Evolutionary conservation across 208 protist genomes (phyloP).

Genomic region (Trypanosoma brucei): DNA sequence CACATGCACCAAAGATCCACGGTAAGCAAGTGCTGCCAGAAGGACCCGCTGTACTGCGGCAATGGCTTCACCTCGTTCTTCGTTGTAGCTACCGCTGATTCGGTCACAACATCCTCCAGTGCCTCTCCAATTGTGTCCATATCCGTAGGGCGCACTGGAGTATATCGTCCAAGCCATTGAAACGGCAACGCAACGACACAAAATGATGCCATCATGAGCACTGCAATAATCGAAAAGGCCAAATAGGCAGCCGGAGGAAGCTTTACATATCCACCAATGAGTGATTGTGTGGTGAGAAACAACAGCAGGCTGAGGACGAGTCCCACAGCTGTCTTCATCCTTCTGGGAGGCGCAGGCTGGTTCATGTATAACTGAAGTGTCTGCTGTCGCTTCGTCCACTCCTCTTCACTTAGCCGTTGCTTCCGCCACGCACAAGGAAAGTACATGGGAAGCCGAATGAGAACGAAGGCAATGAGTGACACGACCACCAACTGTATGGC

Average conservation of each 20-base stretch:
- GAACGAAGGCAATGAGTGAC: slow-evolving; percentile 25
- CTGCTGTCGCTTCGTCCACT: slow-evolving; percentile 31
- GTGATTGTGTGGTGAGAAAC: slow-evolving; percentile 47
- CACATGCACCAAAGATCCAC: slow-evolving; percentile 54
- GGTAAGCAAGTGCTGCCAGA: slow-evolving; percentile 36
- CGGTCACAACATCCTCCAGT: neutral
- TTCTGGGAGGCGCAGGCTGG: slow-evolving; percentile 38
- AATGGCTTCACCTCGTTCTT: neutral
- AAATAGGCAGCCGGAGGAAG: slow-evolving; percentile 20
- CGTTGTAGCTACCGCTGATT: neutral
- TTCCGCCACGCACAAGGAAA: slow-evolving; percentile 30
- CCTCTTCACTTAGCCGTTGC: slow-evolving; percentile 32
- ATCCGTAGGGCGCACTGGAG: neutral
- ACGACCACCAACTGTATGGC: slow-evolving; percentile 20
- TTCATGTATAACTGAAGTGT: slow-evolving; percentile 58
- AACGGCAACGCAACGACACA: slow-evolving; percentile 36
- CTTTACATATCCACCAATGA: slow-evolving; percentile 41
- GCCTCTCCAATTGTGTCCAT: slow-evolving; percentile 5
- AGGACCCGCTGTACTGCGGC: slow-evolving; percentile 15
- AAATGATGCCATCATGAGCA: slow-evolving; percentile 42
- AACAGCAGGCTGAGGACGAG: slow-evolving; percentile 29
- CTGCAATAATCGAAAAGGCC: slow-evolving; percentile 32
- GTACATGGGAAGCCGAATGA: slow-evolving; percentile 65
- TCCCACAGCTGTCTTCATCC: slow-evolving; percentile 37
- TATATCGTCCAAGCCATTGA: slow-evolving; percentile 2